A percentile compares a stretch with the other conserved stretches of the same genome.
Evolutionary conservation across 371 early-diverging fungal species (phyloP).

Genomic region (Mucor circinelloides): DNA sequence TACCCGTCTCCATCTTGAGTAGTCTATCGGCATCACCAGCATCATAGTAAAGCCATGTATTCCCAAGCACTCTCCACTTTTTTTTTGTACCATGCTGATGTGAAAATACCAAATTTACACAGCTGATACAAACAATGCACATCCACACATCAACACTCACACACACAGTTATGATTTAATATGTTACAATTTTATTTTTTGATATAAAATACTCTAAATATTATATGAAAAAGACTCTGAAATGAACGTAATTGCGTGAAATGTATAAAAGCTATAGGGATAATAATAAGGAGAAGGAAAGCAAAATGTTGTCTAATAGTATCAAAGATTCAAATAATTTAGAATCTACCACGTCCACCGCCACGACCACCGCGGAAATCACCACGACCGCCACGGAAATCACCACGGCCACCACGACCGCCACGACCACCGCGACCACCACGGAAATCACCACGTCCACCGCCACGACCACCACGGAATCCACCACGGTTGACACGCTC

Average conservation of each 20-base stretch:
- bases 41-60: background rate
- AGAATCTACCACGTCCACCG: slow-evolving; percentile 31
- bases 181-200: slow-evolving; percentile 3
- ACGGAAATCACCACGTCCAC: slow-evolving; percentile 22
- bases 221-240: background rate
- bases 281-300: background rate
- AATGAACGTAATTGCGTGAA: slow-evolving; percentile 4
- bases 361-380: slow-evolving; percentile 44
- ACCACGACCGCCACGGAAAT: slow-evolving; percentile 41
- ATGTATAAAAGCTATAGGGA: background rate
- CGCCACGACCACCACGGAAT: slow-evolving; percentile 19
- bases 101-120: background rate
- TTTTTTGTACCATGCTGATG: background rate
- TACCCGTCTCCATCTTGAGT: slow-evolving; percentile 11
- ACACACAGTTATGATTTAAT: background rate
- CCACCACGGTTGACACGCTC: slow-evolving; percentile 19
- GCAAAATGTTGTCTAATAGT: slow-evolving; percentile 1
- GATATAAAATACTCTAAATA: slow-evolving; percentile 3
- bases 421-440: slow-evolving; percentile 18
- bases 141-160: background rate
- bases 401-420: slow-evolving; percentile 32
- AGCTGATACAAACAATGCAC: background rate
- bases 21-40: background rate
- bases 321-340: background rate
- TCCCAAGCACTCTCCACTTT: background rate